A percentile compares a stretch with the other conserved stretches of the same genome.
phyloP scores from a whole-genome alignment of 345 rosid genomes.

The Salix caprea region DNA sequence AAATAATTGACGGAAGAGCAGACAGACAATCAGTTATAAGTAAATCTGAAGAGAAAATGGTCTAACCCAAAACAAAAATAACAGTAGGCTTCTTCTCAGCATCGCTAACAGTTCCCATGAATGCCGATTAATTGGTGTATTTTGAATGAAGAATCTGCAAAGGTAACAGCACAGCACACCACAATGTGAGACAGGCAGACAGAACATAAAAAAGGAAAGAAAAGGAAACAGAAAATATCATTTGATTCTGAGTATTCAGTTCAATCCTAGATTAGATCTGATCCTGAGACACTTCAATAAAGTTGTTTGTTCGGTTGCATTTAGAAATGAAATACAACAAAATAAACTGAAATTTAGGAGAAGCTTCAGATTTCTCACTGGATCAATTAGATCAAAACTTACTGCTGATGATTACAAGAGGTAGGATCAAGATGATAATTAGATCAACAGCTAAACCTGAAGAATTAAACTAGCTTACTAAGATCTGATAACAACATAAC shows the following conservation, averaged over 20 bases:
- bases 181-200: not conserved
- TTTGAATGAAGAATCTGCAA: not conserved
- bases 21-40: not conserved
- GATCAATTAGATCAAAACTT: too few relatives aligned
- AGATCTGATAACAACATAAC: not conserved
- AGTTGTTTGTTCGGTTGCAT: too few relatives aligned
- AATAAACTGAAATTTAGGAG: too few relatives aligned
- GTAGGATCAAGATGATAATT: not conserved
- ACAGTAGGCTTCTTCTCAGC: constrained; percentile 61
- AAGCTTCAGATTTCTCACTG: too few relatives aligned
- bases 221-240: not conserved
- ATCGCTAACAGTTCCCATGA: constrained; percentile 54
- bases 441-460: too few relatives aligned
- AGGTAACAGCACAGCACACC: not conserved
- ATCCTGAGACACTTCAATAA: not conserved
- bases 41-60: not conserved
- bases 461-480: not conserved
- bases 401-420: too few relatives aligned
- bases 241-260: not conserved
- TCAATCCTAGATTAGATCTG: not conserved
- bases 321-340: too few relatives aligned
- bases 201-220: not conserved
- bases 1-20: not conserved
- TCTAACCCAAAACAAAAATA: constrained; percentile 84
- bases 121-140: constrained; percentile 7